Base-by-base conservation (phyloP, 1,284 basidiomycete genomes). In the Boletus sp. region DNA sequence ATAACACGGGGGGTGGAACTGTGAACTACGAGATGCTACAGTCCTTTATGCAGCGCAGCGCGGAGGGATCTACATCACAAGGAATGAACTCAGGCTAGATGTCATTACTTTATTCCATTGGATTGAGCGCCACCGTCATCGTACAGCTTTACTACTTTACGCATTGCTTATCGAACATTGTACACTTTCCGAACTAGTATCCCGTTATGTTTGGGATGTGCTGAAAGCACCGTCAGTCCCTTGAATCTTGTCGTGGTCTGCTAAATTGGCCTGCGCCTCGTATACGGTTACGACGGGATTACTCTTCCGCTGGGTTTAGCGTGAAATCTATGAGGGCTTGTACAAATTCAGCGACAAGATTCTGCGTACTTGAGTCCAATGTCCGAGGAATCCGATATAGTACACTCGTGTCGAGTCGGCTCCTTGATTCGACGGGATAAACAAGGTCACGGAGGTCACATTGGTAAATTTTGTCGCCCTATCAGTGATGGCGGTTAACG, bases 401-500 rank as follows among this genome's bases (percentile, higher is more conserved):
- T 89, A 91, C 11, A 93, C 76, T 20, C 82, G 78, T 2, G 80
- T 83, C 0, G 79, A 82, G n/a, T 89, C 84, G 4, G 84, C 86
- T 15, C 89, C 91, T 71, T 89, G 88, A 9, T 86, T 80, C 2
- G 79, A 78, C 7, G 90, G 89, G 63, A 93, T 83, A 70, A 89
- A 92, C 6, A 93, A 65, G 1, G 89, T 88, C 22, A 93, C 67
- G 4, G 83, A 86, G 11, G 86, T 86, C 4, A 89, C 71, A 58
- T 87, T 90, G 16, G 85, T 82, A 69, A 92, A 93, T 68, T 91
- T 92, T 12, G 88, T 84, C 2, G 86, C 80, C 72, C 91, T 91
- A 56, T 55, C 22, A 27, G 24, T 1, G 24, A 24, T n/a, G 3
- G n/a, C 5, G 1, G 33, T 63, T 20, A 42, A 49, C 55, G 46